Conservation (phyloP, 2,329 filamentous ascomycete genomes). For the Podosphaera xanthii region DNA sequence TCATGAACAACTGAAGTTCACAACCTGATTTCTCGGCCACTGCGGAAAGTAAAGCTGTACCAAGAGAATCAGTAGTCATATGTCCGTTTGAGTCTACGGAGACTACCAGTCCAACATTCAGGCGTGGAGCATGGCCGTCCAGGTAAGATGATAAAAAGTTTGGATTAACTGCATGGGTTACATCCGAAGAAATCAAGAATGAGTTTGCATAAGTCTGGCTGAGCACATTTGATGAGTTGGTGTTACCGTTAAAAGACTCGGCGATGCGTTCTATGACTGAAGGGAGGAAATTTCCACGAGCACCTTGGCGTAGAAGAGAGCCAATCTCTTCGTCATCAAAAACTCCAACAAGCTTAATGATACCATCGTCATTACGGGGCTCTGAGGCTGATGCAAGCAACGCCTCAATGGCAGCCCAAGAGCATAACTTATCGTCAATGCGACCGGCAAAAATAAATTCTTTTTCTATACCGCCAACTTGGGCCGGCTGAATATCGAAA, state of each 20-base stretch:
- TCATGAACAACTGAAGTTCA: slow-evolving; percentile 73
- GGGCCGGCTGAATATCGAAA: slow-evolving; percentile 71
- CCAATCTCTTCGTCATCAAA: slow-evolving; percentile 97
- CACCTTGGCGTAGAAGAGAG: slow-evolving; percentile 72
- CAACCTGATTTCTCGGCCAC: slow-evolving; percentile 53
- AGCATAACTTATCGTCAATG: slow-evolving; percentile 95
- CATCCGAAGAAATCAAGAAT: slow-evolving; percentile 80
- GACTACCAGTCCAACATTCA: slow-evolving; percentile 72
- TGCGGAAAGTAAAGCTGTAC: slow-evolving; percentile 55
- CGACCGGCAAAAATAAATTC: slow-evolving; percentile 90
- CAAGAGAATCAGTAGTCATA: slow-evolving; percentile 85
- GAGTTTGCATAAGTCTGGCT: slow-evolving; percentile 74
- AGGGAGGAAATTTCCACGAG: slow-evolving; percentile 70
- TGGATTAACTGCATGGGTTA: slow-evolving; percentile 82
- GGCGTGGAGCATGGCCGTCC: slow-evolving; percentile 59
- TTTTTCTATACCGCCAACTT: slow-evolving; percentile 62
- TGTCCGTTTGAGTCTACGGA: slow-evolving; percentile 73
- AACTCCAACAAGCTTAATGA: slow-evolving; percentile 75
- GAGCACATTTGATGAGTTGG: slow-evolving; percentile 34
- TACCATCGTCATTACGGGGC: slow-evolving; percentile 35
- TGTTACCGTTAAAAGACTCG: slow-evolving; percentile 33
- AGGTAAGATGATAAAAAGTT: slow-evolving; percentile 78
- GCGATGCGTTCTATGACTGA: slow-evolving; percentile 59
- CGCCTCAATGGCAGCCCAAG: slow-evolving; percentile 70
- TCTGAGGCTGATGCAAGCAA: slow-evolving; percentile 43